Evolutionary conservation across 331 rosid species (phyloP).

Genomic region (Quercus phellos): DNA sequence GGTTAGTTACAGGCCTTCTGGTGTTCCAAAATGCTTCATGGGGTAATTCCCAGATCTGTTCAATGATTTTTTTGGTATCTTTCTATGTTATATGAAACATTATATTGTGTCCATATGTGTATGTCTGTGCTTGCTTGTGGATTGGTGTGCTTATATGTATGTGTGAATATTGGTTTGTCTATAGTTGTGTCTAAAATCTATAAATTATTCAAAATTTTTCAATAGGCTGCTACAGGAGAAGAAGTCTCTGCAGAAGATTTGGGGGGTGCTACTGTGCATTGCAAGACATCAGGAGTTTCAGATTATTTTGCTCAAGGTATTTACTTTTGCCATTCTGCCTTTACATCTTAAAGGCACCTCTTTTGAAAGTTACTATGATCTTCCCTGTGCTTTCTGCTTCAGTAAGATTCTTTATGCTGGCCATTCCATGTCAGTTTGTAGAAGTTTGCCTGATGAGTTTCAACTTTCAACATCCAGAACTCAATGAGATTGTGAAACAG

Average conservation of each 20-base stretch:
- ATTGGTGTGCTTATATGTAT: not conserved
- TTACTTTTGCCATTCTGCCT: slow-evolving; percentile 1
- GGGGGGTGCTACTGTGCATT: slow-evolving; percentile 87
- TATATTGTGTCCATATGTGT: not conserved
- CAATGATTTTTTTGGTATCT: not conserved
- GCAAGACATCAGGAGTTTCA: slow-evolving; percentile 93
- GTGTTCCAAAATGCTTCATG: slow-evolving; percentile 16
- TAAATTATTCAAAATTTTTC: slow-evolving; percentile 19
- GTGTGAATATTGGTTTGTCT: not conserved
- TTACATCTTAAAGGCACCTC: not conserved
- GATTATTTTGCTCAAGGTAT: slow-evolving; percentile 97
- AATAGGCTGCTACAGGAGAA: slow-evolving; percentile 97
- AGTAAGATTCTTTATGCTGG: not conserved
- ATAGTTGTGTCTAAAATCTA: slow-evolving; percentile 12
- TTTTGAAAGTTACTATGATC: not conserved
- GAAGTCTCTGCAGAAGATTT: slow-evolving; percentile 90
- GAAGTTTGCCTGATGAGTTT: not conserved
- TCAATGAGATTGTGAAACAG: not conserved
- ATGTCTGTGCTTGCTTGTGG: slow-evolving; percentile 1
- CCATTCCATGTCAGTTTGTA: not conserved
- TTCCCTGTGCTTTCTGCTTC: not conserved
- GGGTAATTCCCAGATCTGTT: slow-evolving; percentile 11
- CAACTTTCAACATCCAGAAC: not conserved
- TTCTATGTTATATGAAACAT: not conserved
- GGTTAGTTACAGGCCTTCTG: slow-evolving; percentile 40